phyloP scores from a whole-genome alignment of 768 basidiomycete species.

The Obba rivulosa region DNA sequence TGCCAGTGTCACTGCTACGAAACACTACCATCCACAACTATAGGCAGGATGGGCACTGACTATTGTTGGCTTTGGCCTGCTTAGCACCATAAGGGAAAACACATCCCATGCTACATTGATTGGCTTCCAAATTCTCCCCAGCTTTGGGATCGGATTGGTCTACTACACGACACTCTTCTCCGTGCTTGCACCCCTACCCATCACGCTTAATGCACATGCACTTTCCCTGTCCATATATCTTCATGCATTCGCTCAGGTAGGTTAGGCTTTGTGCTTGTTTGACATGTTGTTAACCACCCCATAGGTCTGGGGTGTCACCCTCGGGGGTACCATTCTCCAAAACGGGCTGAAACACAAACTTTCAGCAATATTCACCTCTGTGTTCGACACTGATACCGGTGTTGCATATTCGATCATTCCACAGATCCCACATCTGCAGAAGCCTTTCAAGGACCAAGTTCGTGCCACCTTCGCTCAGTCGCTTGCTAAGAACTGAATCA shows the following conservation, averaged over 20 bases:
- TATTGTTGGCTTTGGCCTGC: conserved; percentile 30
- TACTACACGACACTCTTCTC: conserved; percentile 9
- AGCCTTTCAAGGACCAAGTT: conserved; percentile 20
- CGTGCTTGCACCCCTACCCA: conserved; percentile 16
- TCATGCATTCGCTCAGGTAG: conserved; percentile 19
- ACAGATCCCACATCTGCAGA: conserved; percentile 16
- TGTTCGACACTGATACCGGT: conserved; percentile 22
- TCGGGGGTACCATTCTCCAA: conserved; percentile 32
- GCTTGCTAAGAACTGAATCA: conserved; percentile 25
- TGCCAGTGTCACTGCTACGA: conserved; percentile 26
- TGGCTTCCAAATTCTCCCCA: conserved; percentile 19
- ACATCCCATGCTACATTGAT: conserved; percentile 11
- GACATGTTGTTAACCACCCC: not conserved
- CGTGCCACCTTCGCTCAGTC: conserved; percentile 27
- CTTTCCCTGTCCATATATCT: conserved; percentile 27
- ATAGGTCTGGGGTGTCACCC: conserved; percentile 32
- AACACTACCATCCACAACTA: conserved; percentile 34
- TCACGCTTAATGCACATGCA: conserved; percentile 29
- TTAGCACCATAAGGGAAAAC: conserved; percentile 24
- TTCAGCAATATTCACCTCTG: conserved; percentile 20
- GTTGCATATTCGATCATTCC: conserved; percentile 28
- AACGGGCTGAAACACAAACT: conserved; percentile 30
- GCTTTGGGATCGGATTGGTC: conserved; percentile 26
- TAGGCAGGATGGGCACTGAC: conserved; percentile 31
- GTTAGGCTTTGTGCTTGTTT: not conserved